These are phyloP conservation scores for Thielaviopsis punctulata DNA, from an alignment of 2,329 filamentous ascomycete species.

Conservation along the genomic window DNA sequence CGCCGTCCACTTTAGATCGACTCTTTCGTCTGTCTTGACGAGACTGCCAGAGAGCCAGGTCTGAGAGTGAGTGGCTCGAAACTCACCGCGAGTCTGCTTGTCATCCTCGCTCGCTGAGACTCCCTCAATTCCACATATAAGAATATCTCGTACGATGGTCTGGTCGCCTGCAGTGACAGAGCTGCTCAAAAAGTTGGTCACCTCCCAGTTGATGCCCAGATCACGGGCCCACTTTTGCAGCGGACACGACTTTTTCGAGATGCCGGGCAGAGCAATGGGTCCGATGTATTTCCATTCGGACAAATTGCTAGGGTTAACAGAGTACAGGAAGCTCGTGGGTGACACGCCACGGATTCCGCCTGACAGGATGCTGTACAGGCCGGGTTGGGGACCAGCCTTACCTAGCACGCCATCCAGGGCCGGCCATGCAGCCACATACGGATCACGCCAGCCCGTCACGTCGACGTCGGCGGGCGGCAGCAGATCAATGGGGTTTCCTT, in stretches of 20 bases:
- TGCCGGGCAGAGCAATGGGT: slow-evolving; percentile 2
- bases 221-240: slow-evolving; percentile 8
- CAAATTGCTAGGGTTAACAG: slow-evolving; percentile 12
- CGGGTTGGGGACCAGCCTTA: slow-evolving; percentile 9
- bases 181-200: slow-evolving; percentile 8
- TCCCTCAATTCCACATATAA: slow-evolving; percentile 9
- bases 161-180: not conserved
- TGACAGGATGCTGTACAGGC: slow-evolving; percentile 26
- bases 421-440: slow-evolving; percentile 15
- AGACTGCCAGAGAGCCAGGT: slow-evolving; percentile 5
- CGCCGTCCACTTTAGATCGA: slow-evolving; percentile 5
- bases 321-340: slow-evolving; percentile 15
- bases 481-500: slow-evolving; percentile 14
- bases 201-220: slow-evolving; percentile 9
- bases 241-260: slow-evolving; percentile 5
- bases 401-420: slow-evolving; percentile 13
- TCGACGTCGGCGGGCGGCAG: slow-evolving; percentile 13
- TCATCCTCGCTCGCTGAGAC: not conserved
- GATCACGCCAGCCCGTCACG: slow-evolving; percentile 17
- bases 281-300: slow-evolving; percentile 14
- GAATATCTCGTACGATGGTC: slow-evolving; percentile 2
- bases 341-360: slow-evolving; percentile 14
- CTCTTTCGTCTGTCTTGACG: not conserved
- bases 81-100: not conserved
- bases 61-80: slow-evolving; percentile 8